Evolutionary conservation across 192 early-diverging fungal species (phyloP), one percentile per base, ranked within the genome.

Genomic region (Coemansia reversa): DNA sequence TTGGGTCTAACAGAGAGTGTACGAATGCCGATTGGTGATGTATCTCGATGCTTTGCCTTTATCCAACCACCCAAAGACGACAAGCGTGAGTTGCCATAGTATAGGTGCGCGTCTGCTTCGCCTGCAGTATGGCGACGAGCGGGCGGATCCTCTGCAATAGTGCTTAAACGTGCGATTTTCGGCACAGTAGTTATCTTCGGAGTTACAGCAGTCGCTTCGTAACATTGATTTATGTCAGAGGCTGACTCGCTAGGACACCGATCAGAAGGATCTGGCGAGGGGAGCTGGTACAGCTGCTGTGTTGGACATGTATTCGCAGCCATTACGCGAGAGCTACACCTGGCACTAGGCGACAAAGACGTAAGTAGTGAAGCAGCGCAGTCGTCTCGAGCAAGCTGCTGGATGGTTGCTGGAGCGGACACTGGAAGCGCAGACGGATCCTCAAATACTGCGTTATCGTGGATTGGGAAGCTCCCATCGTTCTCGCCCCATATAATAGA

Each of bases 81-180:
- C 5, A 30, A 30, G 0, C 30, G 42, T 45, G 51, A 22, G 30
- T 60, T 24, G n/a, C 51, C 30, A n/a, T 69, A 51, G 20, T 48
- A 51, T 3, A 67, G 29, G 23, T 35, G 33, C 2, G 59, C 48
- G 3, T 70, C 69, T 11, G 65, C 67, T 23, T 80, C 77, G 27
- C 77, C 72, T 2, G 72, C 65, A 19, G 77, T 80, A 54, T 74
- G 69, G 52, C 77, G 71, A 22, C 77, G 70, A 27, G 56, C 33
- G 11, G 60, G 68, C 9, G 42, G 42, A 51, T 9, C 25, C 25
- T 32, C 56, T 59, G 29, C 42, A 9, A 45, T 45, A 14, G 39
- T 14, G 39, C 39, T 45, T 45, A 45, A 45, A 16, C 39, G 39
- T 0, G 12, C 39, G 9, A 45, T 45, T 45, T 14, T 45, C 3